Evolutionary conservation across 257 asterid species (phyloP), one percentile per base, ranked within the genome.

Genomic region (Solanum lignicaule): DNA sequence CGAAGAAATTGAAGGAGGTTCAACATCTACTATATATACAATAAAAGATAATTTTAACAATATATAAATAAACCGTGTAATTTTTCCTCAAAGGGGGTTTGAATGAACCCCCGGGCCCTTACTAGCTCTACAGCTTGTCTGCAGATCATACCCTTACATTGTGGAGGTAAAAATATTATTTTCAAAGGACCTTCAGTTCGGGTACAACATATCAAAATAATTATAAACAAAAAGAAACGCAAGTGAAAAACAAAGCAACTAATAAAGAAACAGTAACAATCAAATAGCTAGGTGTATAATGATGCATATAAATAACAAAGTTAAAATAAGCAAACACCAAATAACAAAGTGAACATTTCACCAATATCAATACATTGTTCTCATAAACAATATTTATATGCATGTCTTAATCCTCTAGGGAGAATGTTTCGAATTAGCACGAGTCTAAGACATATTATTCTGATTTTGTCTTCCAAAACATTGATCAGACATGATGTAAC

Each of bases 401-500:
- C 15, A 25, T 38, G 20, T 38, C 23, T n/a, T n/a, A 6, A 23
- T 76, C 7, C 23, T 76, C 21, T 39, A 4, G 33, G 5, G 83
- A 76, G 58, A 76, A 38, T 76, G 58, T 76, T 13, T 5, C 23
- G 38, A 76, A 76, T 32, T 38, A 39, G 58, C 33, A 76, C 33
- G 7, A 76, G 23, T 38, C 13, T 75, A 76, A 23, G 23, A 39
- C 35, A 8, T 9, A 15, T 39, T 9, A 25, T 39, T 39, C 35
- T 76, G 60, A 38, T 39, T 6, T 38, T 38, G 83, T 76, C 33
- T n/a, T 39, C 7, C 33, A 41, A 76, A 39, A 39, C 83, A 76
- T 76, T 39, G n/a, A 76, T 76, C 13, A 76, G 60, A 76, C 83
- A 76, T 38, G 83, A 76, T 75, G 83, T 75, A 23, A 75, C 83